Base-by-base conservation (phyloP, 768 basidiomycete genomes). In the Lentinus brumalis region DNA sequence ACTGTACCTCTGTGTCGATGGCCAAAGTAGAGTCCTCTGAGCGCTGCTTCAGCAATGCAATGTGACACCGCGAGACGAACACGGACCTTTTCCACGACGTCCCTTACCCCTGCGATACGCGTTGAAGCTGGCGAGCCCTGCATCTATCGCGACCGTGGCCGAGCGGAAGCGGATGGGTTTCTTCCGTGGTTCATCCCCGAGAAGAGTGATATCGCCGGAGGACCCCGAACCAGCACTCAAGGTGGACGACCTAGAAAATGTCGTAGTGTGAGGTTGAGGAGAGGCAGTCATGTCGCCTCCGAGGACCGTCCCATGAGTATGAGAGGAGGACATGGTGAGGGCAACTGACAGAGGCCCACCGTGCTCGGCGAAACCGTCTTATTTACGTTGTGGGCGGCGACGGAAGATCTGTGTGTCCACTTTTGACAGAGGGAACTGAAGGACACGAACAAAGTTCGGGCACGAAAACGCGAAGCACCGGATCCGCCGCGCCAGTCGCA, bases 1-100 rank as follows among this genome's bases (percentile, higher is more conserved):
- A 35, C 9, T 35, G 7, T 16, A 56, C 18, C 12, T 46, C 31
- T 4, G 60, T 57, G 42, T 61, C 51, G 16, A 61, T 26, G 21
- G 12, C 7, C 42, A 21, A 0, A 61, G 42, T n/a, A 56, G 32
- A 42, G 32, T 61, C 60, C 42, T 61, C 60, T 56, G 21, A 29
- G 46, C 26, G 29, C 9, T 12, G 12, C 46, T 9, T 49, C n/a
- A 26, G 29, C 26, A 9, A 26, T 3, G 4, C 26, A 12, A 42
- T 32, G 35, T 5, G 2, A 10, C 26, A 39, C 32, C 40, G 18
- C 10, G 21, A 35, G 30, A 5, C 4, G 29, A 1, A 32, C 47
- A 39, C 32, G 21, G 51, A 45, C 38, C 40, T 40, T 40, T 57
- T 8, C 31, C n/a, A 21, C 30, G 41, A 14, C 56, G 49, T 3